A percentile compares a stretch with the other conserved stretches of the same genome.
Evolutionary conservation across 768 basidiomycete species (phyloP).

Genomic region (Tricholoma terreum): DNA sequence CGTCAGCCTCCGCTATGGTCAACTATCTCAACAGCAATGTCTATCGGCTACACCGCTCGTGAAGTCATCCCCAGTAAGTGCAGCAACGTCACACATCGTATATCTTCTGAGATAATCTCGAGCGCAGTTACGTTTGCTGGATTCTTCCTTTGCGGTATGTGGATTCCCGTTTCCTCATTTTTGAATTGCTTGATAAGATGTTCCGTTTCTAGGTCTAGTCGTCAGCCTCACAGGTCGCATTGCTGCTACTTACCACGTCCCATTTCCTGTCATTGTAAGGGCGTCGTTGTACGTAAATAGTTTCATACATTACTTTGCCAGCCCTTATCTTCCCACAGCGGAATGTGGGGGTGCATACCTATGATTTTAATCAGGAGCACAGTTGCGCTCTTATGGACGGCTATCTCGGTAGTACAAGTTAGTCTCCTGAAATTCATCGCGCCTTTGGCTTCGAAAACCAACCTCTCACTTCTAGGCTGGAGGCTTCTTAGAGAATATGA

Average conservation of each 20-base stretch:
- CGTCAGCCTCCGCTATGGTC: background rate
- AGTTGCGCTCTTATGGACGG: background rate
- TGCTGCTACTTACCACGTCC: background rate
- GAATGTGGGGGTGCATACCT: background rate
- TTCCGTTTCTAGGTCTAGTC: background rate
- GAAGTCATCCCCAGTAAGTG: background rate
- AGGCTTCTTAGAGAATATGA: background rate
- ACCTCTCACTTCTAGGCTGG: background rate
- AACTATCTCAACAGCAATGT: background rate
- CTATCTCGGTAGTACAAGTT: background rate
- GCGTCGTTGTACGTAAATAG: background rate
- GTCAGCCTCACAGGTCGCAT: background rate
- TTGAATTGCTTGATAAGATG: background rate
- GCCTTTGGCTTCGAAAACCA: background rate
- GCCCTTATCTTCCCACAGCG: background rate
- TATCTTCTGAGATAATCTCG: background rate
- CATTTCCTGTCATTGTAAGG: background rate
- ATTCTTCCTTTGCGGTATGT: background rate
- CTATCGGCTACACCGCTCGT: background rate
- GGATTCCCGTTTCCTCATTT: background rate
- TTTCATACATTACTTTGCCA: background rate
- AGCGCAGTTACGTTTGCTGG: background rate
- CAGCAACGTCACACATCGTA: background rate
- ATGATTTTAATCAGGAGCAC: background rate
- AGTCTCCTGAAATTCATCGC: background rate